Evolutionary conservation across 1,284 basidiomycete species (phyloP), one percentile per base, ranked within the genome.

Genomic region (Schizopora paradoxa): DNA sequence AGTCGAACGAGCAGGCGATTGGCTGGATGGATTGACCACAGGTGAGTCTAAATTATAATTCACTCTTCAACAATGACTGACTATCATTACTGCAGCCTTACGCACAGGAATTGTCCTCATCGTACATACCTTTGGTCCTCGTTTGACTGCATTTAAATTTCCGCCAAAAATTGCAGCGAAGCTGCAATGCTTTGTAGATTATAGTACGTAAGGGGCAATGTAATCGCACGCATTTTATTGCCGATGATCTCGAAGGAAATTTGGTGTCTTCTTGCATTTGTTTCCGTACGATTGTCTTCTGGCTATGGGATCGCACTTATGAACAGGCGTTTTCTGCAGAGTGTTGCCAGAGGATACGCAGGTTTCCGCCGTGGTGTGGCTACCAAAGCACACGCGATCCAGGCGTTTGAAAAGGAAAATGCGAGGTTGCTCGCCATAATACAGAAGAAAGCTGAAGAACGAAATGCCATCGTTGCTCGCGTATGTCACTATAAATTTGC

Each of bases 91-190:
- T 49, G 8, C 54, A 91, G 89, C 77, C 1, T 54, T 91, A 54
- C 83, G 82, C 56, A 76, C 77, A 35, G 82, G 82, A 2, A 65
- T 91, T 5, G 73, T 73, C 26, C 69, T 76, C 35, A 79, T 92
- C 36, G 72, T 80, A 41, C 67, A 76, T 54, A 87, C 82, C 29
- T 92, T 91, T 61, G 82, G 83, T 1, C 76, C 81, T 48, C 86
- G 80, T 58, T 65, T 91, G 40, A 61, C 70, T 3, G 86, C 86
- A 13, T 91, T 89, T 70, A 85, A 75, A 58, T 86, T 91, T 57
- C 81, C 88, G 2, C 76, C 79, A 6, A 63, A 68, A 48, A 77
- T 71, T 11, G 83, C 82, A 6, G 67, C 63, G 50, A 80, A 80
- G 62, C 58, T 91, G 46, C 85, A 90, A 63, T 69, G 68, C 0